These are phyloP conservation scores for Arabidopsis hybrid DNA, from an alignment of 441 rosid genomes.

Conservation along the genomic window DNA sequence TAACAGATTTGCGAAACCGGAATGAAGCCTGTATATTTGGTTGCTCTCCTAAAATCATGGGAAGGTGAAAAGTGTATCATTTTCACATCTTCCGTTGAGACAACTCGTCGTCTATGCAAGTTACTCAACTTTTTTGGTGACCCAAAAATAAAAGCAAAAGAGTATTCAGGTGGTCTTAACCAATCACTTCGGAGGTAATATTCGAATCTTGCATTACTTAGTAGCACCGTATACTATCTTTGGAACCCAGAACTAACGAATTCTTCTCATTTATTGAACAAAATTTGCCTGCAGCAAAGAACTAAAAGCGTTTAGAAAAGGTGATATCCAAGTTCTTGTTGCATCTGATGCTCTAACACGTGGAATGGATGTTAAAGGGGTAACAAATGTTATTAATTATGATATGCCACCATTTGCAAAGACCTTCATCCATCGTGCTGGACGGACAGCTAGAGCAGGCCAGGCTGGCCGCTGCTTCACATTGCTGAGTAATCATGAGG, in stretches of 20 bases:
- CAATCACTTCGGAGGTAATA: slow-evolving; percentile 85
- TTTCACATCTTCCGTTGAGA: slow-evolving; percentile 87
- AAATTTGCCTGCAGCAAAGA: slow-evolving; percentile 73
- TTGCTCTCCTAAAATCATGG: slow-evolving; percentile 76
- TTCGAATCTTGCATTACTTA: background rate
- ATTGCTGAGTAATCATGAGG: slow-evolving; percentile 79
- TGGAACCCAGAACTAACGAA: background rate
- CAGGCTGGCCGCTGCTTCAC: slow-evolving; percentile 89
- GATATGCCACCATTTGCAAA: slow-evolving; percentile 84
- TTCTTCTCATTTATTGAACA: background rate
- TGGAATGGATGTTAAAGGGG: slow-evolving; percentile 98
- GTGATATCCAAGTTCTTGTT: slow-evolving; percentile 88
- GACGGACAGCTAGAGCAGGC: slow-evolving; percentile 98
- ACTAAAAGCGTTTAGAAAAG: slow-evolving; percentile 78
- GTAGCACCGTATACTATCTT: slow-evolving; percentile 7
- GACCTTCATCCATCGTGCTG: slow-evolving; percentile 95
- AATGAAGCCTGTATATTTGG: slow-evolving; percentile 80
- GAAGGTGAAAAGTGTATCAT: slow-evolving; percentile 86
- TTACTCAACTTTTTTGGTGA: slow-evolving; percentile 81
- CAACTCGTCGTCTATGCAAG: slow-evolving; percentile 84
- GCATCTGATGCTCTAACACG: slow-evolving; percentile 96
- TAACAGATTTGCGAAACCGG: slow-evolving; percentile 75
- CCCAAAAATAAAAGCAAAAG: slow-evolving; percentile 76
- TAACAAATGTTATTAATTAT: slow-evolving; percentile 85
- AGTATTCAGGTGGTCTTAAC: slow-evolving; percentile 86